These are phyloP conservation scores for Ilex aquifolium DNA, from an alignment of 257 asterid species.

Conservation along the genomic window DNA sequence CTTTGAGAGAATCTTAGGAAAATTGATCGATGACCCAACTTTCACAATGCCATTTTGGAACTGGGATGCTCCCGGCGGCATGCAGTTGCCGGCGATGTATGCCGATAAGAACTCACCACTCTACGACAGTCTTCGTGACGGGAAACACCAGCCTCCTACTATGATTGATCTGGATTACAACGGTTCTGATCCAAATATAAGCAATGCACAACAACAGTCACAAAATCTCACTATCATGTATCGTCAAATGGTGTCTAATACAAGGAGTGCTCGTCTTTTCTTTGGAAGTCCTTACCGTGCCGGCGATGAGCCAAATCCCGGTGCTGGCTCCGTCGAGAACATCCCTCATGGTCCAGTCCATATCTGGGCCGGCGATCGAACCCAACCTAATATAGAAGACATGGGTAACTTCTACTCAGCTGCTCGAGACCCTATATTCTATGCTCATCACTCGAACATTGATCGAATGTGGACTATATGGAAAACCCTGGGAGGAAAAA, in stretches of 20 bases:
- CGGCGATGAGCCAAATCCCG: constrained; percentile 20
- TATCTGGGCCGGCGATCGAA: constrained; percentile 37
- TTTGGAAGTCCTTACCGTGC: constrained; percentile 32
- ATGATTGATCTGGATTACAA: constrained; percentile 31
- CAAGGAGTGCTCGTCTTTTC: constrained; percentile 28
- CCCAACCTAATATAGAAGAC: constrained; percentile 27
- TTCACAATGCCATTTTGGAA: not conserved
- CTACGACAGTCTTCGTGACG: constrained; percentile 34
- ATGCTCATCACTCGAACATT: constrained; percentile 53
- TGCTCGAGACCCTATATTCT: constrained; percentile 49
- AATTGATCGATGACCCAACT: not conserved
- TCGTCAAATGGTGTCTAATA: constrained; percentile 34
- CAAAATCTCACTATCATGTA: constrained; percentile 33
- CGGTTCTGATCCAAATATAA: constrained; percentile 6
- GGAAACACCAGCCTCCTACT: constrained; percentile 14
- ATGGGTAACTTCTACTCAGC: constrained; percentile 70
- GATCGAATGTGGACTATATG: constrained; percentile 70
- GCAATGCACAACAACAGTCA: constrained; percentile 15
- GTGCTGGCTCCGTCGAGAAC: constrained; percentile 42
- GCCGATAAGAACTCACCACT: constrained; percentile 19
- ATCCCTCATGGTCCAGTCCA: constrained; percentile 43
- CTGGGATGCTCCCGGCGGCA: not conserved
- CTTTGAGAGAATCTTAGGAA: not conserved
- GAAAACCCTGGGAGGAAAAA: constrained; percentile 20
- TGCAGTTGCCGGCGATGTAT: not conserved